These are phyloP conservation scores for Sporothrix protearum DNA, from an alignment of 2,329 filamentous ascomycete genomes.

Conservation along the genomic window DNA sequence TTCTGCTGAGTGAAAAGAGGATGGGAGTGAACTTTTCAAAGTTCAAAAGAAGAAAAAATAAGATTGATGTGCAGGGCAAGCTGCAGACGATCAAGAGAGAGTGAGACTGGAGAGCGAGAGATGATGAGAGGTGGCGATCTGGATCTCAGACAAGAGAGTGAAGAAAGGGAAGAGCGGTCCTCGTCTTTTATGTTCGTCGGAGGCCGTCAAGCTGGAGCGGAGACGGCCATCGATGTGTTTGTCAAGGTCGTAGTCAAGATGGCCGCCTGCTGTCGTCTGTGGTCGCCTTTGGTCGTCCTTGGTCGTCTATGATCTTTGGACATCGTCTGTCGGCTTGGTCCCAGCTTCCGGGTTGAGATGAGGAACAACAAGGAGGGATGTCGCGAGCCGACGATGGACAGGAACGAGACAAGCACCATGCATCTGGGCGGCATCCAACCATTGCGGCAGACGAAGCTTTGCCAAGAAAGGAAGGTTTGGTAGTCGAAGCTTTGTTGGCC, in stretches of 20 bases:
- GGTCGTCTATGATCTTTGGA: no score
- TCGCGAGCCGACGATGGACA: not conserved
- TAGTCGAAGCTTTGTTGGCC: not conserved
- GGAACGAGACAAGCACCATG: not conserved
- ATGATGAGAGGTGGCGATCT: constrained; percentile 11
- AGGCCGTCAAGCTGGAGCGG: no score
- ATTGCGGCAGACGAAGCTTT: not conserved
- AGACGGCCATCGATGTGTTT: not conserved
- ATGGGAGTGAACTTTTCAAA: not conserved
- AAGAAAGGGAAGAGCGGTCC: not conserved
- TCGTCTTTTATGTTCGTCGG: constrained; percentile 1
- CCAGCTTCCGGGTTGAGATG: not conserved
- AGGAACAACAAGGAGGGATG: not conserved
- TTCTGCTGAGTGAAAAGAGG: no score
- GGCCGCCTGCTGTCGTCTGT: not conserved
- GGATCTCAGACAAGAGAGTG: not conserved
- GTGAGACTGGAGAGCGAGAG: constrained; percentile 1
- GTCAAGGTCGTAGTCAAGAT: not conserved
- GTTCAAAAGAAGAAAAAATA: not conserved
- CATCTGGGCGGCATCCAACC: not conserved
- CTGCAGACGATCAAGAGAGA: constrained; percentile 9
- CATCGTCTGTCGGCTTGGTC: no score
- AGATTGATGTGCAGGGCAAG: not conserved
- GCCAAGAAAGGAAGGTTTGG: constrained; percentile 18
- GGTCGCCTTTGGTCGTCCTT: not conserved